Conservation (phyloP, 257 asterid genomes). For the Cruciata laevipes region DNA sequence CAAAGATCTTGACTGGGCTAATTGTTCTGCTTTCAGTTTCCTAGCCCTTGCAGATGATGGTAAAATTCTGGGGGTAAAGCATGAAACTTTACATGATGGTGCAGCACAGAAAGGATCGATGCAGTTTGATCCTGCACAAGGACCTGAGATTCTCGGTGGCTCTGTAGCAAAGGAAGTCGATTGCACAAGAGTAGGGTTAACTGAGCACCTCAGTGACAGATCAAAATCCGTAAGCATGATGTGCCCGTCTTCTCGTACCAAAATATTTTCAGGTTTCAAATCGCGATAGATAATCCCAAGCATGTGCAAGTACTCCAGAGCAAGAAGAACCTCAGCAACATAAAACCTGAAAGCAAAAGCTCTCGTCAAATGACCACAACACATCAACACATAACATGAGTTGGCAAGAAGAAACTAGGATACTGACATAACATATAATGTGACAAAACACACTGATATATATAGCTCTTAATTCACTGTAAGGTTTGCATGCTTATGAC, state of each 20-base stretch:
- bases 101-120: constrained; percentile 85
- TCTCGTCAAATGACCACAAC: background rate
- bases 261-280: constrained; percentile 77
- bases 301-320: constrained; percentile 90
- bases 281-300: constrained; percentile 92
- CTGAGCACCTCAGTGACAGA: constrained; percentile 81
- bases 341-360: constrained; percentile 47
- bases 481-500: background rate
- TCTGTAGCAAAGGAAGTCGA: constrained; percentile 41
- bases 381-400: background rate
- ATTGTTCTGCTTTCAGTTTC: constrained; percentile 44
- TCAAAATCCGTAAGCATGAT: constrained; percentile 92
- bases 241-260: constrained; percentile 91
- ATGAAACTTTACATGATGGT: constrained; percentile 86
- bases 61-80: constrained; percentile 70
- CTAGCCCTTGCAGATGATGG: constrained; percentile 46
- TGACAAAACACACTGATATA: background rate
- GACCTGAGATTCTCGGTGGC: constrained; percentile 79
- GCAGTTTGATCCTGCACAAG: constrained; percentile 83
- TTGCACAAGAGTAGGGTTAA: constrained; percentile 65
- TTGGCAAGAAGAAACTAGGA: background rate
- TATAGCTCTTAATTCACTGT: background rate
- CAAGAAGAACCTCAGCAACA: constrained; percentile 92
- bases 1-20: constrained; percentile 37
- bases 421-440: background rate